Conservation (phyloP, 106 monocot species). For the Dendrobium chrysotoxum region DNA sequence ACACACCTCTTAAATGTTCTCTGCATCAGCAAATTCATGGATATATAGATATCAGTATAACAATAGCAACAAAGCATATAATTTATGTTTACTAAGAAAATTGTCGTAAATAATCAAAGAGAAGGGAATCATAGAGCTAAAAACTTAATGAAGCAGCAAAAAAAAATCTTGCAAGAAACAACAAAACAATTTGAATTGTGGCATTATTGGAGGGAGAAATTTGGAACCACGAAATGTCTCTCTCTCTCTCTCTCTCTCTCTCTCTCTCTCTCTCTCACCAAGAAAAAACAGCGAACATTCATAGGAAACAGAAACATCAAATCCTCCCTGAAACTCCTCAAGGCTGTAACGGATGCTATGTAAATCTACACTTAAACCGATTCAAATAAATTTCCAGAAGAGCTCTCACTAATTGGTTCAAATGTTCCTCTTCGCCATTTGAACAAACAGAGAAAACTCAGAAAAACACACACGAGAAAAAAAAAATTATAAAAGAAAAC, state of each 20-base stretch:
- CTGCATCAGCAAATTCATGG: slow-evolving; percentile 3
- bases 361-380: background rate
- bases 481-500: background rate
- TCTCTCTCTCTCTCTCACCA: background rate
- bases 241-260: too few relatives aligned
- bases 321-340: background rate
- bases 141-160: background rate
- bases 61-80: too few relatives aligned
- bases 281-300: background rate
- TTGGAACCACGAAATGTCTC: too few relatives aligned
- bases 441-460: background rate
- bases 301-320: background rate
- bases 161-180: background rate
- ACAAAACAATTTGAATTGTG: background rate
- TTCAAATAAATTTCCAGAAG: background rate
- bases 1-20: background rate
- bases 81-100: too few relatives aligned
- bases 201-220: background rate
- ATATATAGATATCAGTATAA: too few relatives aligned
- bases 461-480: background rate
- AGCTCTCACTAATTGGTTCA: background rate
- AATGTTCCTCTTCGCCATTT: background rate
- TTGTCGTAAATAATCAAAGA: too few relatives aligned
- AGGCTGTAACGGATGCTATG: background rate
- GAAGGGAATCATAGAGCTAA: too few relatives aligned